phyloP scores from a whole-genome alignment of 768 basidiomycete genomes.

The Termitomyces titanicus region DNA sequence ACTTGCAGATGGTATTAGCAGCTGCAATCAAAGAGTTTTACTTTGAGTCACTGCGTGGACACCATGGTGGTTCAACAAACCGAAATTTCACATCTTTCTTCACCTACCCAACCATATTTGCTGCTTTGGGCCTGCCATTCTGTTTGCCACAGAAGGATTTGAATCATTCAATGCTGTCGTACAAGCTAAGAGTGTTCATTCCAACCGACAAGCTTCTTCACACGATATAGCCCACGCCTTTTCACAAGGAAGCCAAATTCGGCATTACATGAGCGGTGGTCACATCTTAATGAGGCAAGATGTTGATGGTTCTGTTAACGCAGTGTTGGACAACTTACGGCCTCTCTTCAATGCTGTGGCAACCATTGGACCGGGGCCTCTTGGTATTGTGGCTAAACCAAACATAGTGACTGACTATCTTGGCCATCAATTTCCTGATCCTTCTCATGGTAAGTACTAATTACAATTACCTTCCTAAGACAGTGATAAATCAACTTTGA shows the following conservation, averaged over 20 bases:
- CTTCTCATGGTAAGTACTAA: too few relatives aligned
- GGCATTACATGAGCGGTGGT: background rate
- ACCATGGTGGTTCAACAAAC: constrained; percentile 30
- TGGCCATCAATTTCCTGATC: too few relatives aligned
- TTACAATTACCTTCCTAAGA: too few relatives aligned
- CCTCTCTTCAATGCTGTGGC: too few relatives aligned
- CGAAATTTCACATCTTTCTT: constrained; percentile 32
- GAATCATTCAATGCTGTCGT: constrained; percentile 24
- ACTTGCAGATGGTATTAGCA: constrained; percentile 12
- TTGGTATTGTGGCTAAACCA: too few relatives aligned
- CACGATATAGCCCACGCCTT: constrained; percentile 14
- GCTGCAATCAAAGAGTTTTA: too few relatives aligned
- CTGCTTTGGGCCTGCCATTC: constrained; percentile 29
- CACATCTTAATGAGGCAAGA: too few relatives aligned
- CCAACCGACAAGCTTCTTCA: constrained; percentile 21
- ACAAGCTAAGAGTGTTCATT: constrained; percentile 16
- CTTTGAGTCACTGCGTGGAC: too few relatives aligned
- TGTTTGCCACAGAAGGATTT: constrained; percentile 29
- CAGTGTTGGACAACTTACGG: too few relatives aligned
- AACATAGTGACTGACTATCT: too few relatives aligned
- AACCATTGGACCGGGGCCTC: background rate
- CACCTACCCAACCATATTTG: constrained; percentile 27
- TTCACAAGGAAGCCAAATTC: background rate
- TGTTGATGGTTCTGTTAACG: too few relatives aligned
- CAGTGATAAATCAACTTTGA: too few relatives aligned